Conservation (phyloP, 768 basidiomycete genomes). For the Phanerodontia chrysosporium region DNA sequence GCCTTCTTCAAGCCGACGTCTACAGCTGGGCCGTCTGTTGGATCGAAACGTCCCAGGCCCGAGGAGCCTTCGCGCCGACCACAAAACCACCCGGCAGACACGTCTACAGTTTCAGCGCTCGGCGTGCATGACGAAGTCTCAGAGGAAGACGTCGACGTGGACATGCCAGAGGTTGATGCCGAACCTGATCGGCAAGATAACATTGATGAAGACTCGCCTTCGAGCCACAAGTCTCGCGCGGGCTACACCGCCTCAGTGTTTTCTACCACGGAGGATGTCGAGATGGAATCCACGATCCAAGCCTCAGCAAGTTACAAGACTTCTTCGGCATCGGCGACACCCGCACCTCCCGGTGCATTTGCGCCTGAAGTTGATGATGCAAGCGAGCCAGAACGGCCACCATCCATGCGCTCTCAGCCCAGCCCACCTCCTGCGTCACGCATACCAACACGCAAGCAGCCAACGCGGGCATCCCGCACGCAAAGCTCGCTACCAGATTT, state of each 20-base stretch:
- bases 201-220: not conserved
- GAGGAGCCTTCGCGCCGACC: constrained; percentile 3
- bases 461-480: constrained; percentile 1
- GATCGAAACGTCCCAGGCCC: constrained; percentile 14
- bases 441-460: not conserved
- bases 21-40: constrained; percentile 1
- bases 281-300: not conserved
- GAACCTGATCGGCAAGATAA: not conserved
- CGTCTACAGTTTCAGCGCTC: constrained; percentile 5
- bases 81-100: not conserved
- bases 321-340: not conserved
- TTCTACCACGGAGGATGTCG: constrained; percentile 15
- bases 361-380: not conserved
- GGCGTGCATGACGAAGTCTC: not conserved
- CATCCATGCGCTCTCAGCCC: not conserved
- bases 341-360: constrained; percentile 7
- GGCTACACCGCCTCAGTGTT: constrained; percentile 17
- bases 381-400: constrained; percentile 8
- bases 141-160: constrained; percentile 1
- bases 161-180: not conserved
- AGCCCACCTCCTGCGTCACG: constrained; percentile 8
- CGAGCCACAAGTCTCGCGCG: constrained; percentile 10
- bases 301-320: not conserved
- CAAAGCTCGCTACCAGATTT: constrained; percentile 14
- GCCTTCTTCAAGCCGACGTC: constrained; percentile 58